These are phyloP conservation scores for Anaeromyces robustus DNA, from an alignment of 192 early-diverging fungal species.

Conservation along the genomic window DNA sequence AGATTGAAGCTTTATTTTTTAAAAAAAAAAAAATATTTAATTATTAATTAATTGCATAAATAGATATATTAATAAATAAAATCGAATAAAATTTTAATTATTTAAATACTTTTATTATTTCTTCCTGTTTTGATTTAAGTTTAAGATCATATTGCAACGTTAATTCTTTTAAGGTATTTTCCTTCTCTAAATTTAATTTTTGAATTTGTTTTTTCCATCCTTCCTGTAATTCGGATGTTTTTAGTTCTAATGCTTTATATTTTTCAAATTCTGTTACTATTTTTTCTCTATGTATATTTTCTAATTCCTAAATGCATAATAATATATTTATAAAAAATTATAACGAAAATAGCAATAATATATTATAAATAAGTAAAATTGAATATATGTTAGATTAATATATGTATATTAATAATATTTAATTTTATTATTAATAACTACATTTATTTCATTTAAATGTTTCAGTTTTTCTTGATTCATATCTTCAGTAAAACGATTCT, in stretches of 20 bases:
- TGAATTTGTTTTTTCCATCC: conserved; percentile 39
- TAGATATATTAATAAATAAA: no score
- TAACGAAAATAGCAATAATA: no score
- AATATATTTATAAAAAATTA: no score
- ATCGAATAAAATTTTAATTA: no score
- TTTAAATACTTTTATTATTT: conserved; percentile 32
- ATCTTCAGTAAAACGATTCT: conserved; percentile 38
- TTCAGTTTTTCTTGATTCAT: conserved; percentile 33
- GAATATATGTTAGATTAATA: no score
- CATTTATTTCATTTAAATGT: conserved; percentile 28
- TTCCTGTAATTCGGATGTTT: conserved; percentile 26
- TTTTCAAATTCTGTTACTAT: conserved; percentile 48
- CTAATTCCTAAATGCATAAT: conserved; percentile 17
- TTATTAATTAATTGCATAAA: background rate
- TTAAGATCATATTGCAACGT: conserved; percentile 33
- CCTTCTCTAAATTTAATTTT: conserved; percentile 28
- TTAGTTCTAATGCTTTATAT: conserved; percentile 31
- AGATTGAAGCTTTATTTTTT: conserved; percentile 24
- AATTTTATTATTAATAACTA: background rate
- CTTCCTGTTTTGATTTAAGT: conserved; percentile 30
- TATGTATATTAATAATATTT: no score
- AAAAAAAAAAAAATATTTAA: background rate
- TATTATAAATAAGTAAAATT: no score
- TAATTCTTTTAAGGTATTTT: conserved; percentile 27
- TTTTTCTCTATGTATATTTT: conserved; percentile 31